Evolutionary conservation across 2,329 filamentous ascomycete genomes (phyloP), one percentile per base, ranked within the genome.

Genomic region (Trichoderma atrobrunneum): DNA sequence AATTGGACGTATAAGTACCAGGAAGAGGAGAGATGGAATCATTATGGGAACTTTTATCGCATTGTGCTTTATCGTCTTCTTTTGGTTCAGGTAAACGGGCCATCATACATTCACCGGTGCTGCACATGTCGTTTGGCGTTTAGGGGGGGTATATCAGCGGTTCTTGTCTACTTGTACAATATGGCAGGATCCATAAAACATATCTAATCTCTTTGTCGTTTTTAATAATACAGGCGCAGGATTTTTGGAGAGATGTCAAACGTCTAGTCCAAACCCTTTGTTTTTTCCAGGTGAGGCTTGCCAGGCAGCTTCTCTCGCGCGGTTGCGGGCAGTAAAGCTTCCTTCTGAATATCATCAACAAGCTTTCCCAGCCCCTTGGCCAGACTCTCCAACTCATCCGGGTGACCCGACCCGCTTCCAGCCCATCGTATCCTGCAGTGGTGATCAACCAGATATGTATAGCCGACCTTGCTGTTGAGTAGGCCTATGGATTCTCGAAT

Each of bases 361-460:
- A 96, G 80, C 75, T 88, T 87, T 77, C 83, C 85, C 56, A 93
- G 78, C 3, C 90, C 90, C 79, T 85, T 92, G 54, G 89, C 88
- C 78, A 97, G 79, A 56, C 89, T 88, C 68, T 90, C 87, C 75
- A 85, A 87, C 84, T 97, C 93, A 21, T 88, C 87, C 0, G 87
- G 87, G 74, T 90, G 86, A 60, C 90, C 89, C 61, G 86, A 80
- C 14, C 91, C 93, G 78, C 94, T 97, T 5, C 93, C 96, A 0
- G 95, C 96, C 96, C 96, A 99, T 71, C 96, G 89, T 76, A 99
- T 97, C 82, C 90, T 92, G 81, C 94, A 97, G 74, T 95, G 87
- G 74, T 90, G 86, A 80, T 99, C 96, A 72, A 99, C 86, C 62
- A 99, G 86, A 82, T 97, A 99, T 5, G 95, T 92, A 83, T 98